phyloP scores from a whole-genome alignment of 2,329 filamentous ascomycete species.

The Nemania sp. region DNA sequence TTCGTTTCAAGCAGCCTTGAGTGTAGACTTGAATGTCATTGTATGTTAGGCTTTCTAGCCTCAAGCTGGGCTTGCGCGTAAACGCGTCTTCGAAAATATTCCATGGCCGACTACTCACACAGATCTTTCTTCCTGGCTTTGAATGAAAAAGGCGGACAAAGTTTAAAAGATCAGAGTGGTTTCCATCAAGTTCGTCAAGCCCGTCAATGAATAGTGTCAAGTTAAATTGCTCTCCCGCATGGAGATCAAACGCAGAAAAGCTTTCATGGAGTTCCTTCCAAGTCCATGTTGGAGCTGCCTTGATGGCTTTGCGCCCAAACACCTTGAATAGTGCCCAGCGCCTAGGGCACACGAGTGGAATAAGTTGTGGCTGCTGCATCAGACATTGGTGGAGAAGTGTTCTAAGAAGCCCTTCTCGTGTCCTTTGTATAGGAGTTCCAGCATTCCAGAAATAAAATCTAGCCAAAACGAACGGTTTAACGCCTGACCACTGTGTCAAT shows the following conservation, averaged over 20 bases:
- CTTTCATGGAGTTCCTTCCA: constrained; percentile 1
- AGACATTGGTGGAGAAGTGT: constrained; percentile 14
- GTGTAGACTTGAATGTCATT: constrained; percentile 32
- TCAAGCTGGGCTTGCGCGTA: constrained; percentile 19
- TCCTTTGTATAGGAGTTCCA: constrained; percentile 5
- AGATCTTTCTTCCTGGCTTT: constrained; percentile 24
- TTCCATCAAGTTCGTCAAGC: neutral
- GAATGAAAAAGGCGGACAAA: neutral
- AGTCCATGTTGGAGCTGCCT: neutral
- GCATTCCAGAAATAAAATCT: constrained; percentile 15
- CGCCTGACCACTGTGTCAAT: neutral
- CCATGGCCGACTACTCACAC: constrained; percentile 33
- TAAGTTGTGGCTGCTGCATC: neutral
- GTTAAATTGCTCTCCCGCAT: neutral
- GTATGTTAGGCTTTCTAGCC: constrained; percentile 30
- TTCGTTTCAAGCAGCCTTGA: constrained; percentile 17
- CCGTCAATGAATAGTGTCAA: constrained; percentile 8
- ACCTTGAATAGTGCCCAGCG: constrained; percentile 7
- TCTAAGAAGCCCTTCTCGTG: constrained; percentile 1
- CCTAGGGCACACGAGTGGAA: neutral
- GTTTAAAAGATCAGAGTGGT: neutral
- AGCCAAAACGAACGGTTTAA: neutral
- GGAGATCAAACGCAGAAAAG: neutral
- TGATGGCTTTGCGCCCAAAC: neutral
- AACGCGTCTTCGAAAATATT: constrained; percentile 31